These are phyloP conservation scores for Paragyromitra xinjiangensis DNA, from an alignment of 495 filamentous ascomycete species.

Conservation along the genomic window DNA sequence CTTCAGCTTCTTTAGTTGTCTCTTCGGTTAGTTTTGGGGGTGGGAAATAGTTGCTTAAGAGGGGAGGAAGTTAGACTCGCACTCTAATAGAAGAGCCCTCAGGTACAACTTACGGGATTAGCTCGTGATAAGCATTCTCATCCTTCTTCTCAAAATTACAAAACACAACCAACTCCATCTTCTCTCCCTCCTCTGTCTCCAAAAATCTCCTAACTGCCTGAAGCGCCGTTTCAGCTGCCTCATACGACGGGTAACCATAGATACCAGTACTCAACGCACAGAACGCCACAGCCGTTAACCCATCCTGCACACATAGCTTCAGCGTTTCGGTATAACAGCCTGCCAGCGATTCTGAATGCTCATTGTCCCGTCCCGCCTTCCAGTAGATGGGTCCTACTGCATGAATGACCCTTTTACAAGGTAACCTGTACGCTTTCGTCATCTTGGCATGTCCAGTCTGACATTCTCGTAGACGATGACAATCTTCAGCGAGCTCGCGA, in stretches of 20 bases:
- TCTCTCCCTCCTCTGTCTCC: slow-evolving; percentile 64
- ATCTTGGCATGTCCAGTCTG: slow-evolving; percentile 83
- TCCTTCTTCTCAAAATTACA: slow-evolving; percentile 83
- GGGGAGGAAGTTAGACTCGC: background rate
- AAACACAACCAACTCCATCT: slow-evolving; percentile 79
- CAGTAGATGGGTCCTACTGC: slow-evolving; percentile 88
- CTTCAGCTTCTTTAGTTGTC: background rate
- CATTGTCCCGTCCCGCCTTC: slow-evolving; percentile 53
- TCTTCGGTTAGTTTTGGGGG: background rate
- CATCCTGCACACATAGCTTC: slow-evolving; percentile 72
- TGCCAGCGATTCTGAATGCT: slow-evolving; percentile 49
- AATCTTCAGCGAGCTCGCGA: slow-evolving; percentile 68
- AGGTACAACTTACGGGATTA: slow-evolving; percentile 72
- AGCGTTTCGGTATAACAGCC: slow-evolving; percentile 81
- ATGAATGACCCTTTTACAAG: slow-evolving; percentile 82
- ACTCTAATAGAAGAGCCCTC: background rate
- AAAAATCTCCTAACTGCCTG: slow-evolving; percentile 76
- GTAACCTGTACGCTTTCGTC: slow-evolving; percentile 77
- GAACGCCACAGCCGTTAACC: slow-evolving; percentile 79
- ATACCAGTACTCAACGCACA: slow-evolving; percentile 83
- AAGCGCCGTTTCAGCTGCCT: slow-evolving; percentile 75
- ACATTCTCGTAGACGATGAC: slow-evolving; percentile 73
- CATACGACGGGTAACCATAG: slow-evolving; percentile 82
- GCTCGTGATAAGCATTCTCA: slow-evolving; percentile 71
- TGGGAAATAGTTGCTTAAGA: slow-evolving; percentile 33